These are phyloP conservation scores for Claviceps cyperi DNA, from an alignment of 2,329 filamentous ascomycete species.

Conservation along the genomic window DNA sequence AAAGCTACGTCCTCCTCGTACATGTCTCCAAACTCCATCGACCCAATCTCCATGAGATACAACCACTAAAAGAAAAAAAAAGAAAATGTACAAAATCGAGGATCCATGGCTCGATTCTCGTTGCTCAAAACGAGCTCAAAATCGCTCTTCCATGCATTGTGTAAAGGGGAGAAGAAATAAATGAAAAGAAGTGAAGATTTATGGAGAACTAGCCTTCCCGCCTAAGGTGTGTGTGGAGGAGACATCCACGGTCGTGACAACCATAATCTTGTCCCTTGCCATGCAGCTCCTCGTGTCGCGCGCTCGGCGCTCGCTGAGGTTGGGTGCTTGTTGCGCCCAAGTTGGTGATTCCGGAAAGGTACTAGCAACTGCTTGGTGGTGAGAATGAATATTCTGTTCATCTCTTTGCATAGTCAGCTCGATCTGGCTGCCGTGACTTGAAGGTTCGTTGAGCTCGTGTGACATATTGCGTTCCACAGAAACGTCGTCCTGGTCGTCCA, in stretches of 20 bases:
- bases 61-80: too few relatives aligned
- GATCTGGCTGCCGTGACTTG: conserved; percentile 15
- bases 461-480: not conserved
- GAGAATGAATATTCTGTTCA: not conserved
- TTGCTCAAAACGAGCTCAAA: too few relatives aligned
- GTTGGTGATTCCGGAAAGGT: conserved; percentile 1
- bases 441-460: not conserved
- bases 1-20: too few relatives aligned
- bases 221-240: conserved; percentile 6
- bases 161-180: not conserved
- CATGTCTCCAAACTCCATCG: too few relatives aligned
- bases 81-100: too few relatives aligned
- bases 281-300: not conserved
- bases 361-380: conserved; percentile 7
- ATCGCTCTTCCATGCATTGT: too few relatives aligned
- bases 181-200: not conserved
- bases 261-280: conserved; percentile 12
- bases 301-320: conserved; percentile 1
- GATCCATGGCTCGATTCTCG: too few relatives aligned
- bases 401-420: conserved; percentile 13
- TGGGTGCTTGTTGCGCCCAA: conserved; percentile 3
- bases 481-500: conserved; percentile 14
- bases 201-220: not conserved
- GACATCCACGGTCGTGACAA: conserved; percentile 16
- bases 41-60: too few relatives aligned